Percentiles rank a stretch among this genome's conserved stretches.
These are phyloP conservation scores for Cladorrhinum sp. DNA, from an alignment of 2,329 filamentous ascomycete species.

Conservation along the genomic window DNA sequence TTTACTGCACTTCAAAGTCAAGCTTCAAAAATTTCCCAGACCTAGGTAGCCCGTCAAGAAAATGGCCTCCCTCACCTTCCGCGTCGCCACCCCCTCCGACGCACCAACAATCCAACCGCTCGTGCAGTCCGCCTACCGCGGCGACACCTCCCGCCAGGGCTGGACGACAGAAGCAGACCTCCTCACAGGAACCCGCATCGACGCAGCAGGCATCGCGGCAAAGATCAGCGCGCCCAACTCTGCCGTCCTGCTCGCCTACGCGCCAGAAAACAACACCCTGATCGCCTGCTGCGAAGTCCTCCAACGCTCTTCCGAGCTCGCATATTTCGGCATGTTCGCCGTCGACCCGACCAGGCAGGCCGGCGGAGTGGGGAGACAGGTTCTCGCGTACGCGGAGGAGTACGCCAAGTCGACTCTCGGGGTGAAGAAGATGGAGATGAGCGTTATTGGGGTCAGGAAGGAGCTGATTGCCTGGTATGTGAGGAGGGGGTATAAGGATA, in stretches of 20 bases:
- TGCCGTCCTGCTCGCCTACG: constrained; percentile 36
- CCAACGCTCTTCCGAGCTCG: constrained; percentile 27
- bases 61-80: constrained; percentile 16
- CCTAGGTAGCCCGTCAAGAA: too few species aligned
- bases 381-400: constrained; percentile 41
- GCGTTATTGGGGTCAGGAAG: constrained; percentile 40
- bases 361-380: constrained; percentile 41
- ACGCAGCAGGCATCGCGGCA: constrained; percentile 22
- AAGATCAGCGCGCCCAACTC: constrained; percentile 41
- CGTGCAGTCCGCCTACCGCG: constrained; percentile 45
- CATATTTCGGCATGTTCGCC: constrained; percentile 49
- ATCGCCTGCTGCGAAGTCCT: constrained; percentile 46
- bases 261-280: constrained; percentile 30
- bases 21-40: too few species aligned
- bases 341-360: constrained; percentile 43
- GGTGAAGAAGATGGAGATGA: constrained; percentile 40
- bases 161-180: constrained; percentile 49
- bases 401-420: constrained; percentile 36
- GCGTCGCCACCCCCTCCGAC: constrained; percentile 13
- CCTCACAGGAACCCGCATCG: constrained; percentile 43
- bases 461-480: constrained; percentile 48
- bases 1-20: too few species aligned
- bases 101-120: constrained; percentile 33
- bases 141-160: constrained; percentile 37
- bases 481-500: constrained; percentile 40